Conservation (phyloP, 2,329 filamentous ascomycete genomes). For the Claviceps sp. region DNA sequence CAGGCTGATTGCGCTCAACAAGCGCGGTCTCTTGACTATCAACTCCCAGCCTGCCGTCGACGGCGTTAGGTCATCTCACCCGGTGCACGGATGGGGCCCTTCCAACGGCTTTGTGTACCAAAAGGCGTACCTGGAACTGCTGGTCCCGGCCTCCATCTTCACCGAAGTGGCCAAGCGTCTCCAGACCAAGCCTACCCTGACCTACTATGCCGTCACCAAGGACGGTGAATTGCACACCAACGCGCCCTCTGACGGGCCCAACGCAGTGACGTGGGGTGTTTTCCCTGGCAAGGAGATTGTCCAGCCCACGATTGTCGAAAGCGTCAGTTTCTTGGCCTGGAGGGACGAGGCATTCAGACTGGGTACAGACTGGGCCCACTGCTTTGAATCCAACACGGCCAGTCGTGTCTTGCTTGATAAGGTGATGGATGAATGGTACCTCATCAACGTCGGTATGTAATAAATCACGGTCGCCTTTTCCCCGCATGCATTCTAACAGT, state of each 20-base stretch:
- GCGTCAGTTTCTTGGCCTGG: conserved; percentile 94
- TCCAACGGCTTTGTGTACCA: conserved; percentile 95
- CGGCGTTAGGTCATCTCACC: conserved; percentile 74
- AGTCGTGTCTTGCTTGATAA: conserved; percentile 68
- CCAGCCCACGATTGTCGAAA: conserved; percentile 99
- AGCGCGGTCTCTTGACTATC: conserved; percentile 78
- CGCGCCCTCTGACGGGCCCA: conserved; percentile 71
- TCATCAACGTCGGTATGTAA: conserved; percentile 80
- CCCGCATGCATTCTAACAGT: neutral
- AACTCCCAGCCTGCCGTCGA: conserved; percentile 96
- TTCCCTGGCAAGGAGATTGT: conserved; percentile 98
- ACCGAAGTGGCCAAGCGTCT: conserved; percentile 66
- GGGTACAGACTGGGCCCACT: conserved; percentile 87
- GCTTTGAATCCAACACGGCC: conserved; percentile 62
- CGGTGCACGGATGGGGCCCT: conserved; percentile 87
- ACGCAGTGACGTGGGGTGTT: conserved; percentile 98
- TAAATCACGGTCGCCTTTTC: neutral
- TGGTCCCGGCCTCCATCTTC: conserved; percentile 71
- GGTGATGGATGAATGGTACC: conserved; percentile 81
- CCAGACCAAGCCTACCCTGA: conserved; percentile 65
- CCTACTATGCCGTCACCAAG: conserved; percentile 88
- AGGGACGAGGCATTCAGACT: conserved; percentile 94
- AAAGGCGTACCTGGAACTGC: conserved; percentile 88
- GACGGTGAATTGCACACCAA: conserved; percentile 73
- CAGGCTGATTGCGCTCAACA: conserved; percentile 70